A percentile compares a stretch with the other conserved stretches of the same genome.
These are phyloP conservation scores for Cubamyces lactineus DNA, from an alignment of 768 basidiomycete species.

Conservation along the genomic window DNA sequence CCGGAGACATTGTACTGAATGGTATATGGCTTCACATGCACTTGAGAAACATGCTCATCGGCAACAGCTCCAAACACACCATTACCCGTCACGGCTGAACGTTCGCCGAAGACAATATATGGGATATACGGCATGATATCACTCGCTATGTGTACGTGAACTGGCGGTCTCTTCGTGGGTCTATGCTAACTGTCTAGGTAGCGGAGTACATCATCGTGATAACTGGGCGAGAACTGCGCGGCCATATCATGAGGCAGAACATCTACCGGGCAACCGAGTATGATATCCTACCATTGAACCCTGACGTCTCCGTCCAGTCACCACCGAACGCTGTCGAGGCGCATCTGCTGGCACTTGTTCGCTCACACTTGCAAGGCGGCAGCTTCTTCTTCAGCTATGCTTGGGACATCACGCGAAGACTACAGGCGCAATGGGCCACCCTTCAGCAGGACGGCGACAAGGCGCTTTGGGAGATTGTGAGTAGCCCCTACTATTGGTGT, in stretches of 20 bases:
- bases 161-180: background rate
- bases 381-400: conserved; percentile 88
- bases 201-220: conserved; percentile 94
- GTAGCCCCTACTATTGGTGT: conserved; percentile 29
- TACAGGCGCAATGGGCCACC: conserved; percentile 80
- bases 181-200: conserved; percentile 36
- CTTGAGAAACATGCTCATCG: conserved; percentile 5
- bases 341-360: conserved; percentile 83
- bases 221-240: conserved; percentile 78
- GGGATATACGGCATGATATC: conserved; percentile 79
- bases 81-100: conserved; percentile 56
- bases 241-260: conserved; percentile 81
- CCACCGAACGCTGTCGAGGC: conserved; percentile 86
- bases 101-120: conserved; percentile 67
- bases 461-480: conserved; percentile 78
- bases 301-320: conserved; percentile 63
- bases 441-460: conserved; percentile 54
- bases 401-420: conserved; percentile 84
- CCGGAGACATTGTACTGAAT: conserved; percentile 77
- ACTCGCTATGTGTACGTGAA: conserved; percentile 66
- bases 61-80: conserved; percentile 55
- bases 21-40: conserved; percentile 42
- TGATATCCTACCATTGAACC: conserved; percentile 85
- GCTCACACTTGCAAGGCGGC: conserved; percentile 80
- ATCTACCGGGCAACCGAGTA: conserved; percentile 91